phyloP scores from a whole-genome alignment of 805 yeast species.

The Candida anglica region DNA sequence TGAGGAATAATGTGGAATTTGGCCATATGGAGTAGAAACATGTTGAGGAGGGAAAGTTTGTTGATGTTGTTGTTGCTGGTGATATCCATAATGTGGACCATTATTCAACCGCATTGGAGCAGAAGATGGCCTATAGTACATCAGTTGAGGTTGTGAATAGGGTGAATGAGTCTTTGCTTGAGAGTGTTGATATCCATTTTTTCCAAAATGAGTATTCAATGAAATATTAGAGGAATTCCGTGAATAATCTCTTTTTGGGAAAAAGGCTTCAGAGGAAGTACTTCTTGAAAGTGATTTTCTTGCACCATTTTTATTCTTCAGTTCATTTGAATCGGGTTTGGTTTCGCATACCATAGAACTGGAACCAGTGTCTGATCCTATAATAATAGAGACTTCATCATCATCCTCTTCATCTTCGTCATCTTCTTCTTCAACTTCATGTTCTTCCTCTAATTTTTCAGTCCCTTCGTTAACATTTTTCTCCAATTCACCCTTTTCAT shows the following conservation, averaged over 20 bases:
- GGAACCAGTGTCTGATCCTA: conserved; percentile 27
- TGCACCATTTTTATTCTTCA: background rate
- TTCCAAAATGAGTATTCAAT: conserved; percentile 10
- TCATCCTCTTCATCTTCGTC: conserved; percentile 30
- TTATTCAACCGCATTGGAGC: conserved; percentile 1
- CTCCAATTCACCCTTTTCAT: conserved; percentile 1
- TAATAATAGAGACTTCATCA: conserved; percentile 36
- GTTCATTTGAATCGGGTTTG: too few species aligned
- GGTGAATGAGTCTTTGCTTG: conserved; percentile 7
- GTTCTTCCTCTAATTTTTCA: conserved; percentile 6
- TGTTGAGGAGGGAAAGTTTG: background rate
- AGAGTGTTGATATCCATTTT: conserved; percentile 4
- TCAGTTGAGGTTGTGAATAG: conserved; percentile 10
- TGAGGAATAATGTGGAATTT: background rate
- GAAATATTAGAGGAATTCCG: conserved; percentile 16
- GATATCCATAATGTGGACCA: background rate
- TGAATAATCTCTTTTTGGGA: conserved; percentile 12
- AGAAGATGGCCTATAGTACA: conserved; percentile 7
- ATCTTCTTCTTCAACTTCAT: conserved; percentile 11
- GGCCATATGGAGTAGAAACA: background rate
- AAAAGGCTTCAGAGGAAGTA: conserved; percentile 19
- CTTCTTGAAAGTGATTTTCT: background rate
- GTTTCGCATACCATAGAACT: background rate
- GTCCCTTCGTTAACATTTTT: conserved; percentile 3
- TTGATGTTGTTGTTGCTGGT: too few species aligned